Percentiles rank a stretch among this genome's conserved stretches.
These are phyloP conservation scores for Garcileccinum viscosum DNA, from an alignment of 1,284 basidiomycete species.

Conservation along the genomic window DNA sequence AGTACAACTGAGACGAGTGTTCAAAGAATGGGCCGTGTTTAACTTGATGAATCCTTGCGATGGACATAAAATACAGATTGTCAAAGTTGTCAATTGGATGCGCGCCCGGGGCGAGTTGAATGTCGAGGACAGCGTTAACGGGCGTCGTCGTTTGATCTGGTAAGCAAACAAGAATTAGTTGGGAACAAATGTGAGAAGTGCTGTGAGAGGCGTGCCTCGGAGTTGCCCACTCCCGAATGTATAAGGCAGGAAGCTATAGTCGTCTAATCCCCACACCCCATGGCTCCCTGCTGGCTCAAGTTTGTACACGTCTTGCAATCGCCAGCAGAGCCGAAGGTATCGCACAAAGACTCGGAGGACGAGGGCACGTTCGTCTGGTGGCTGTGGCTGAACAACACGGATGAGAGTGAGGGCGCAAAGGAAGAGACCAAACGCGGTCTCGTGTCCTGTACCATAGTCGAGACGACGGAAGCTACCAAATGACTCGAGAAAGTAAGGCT, in stretches of 20 bases:
- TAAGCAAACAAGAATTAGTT: slow-evolving; percentile 14
- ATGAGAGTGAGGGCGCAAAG: slow-evolving; percentile 72
- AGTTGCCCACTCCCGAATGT: slow-evolving; percentile 93
- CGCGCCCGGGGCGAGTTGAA: slow-evolving; percentile 52
- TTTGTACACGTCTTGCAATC: slow-evolving; percentile 87
- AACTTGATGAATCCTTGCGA: slow-evolving; percentile 81
- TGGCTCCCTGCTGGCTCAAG: slow-evolving; percentile 98
- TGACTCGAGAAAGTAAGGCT: slow-evolving; percentile 80
- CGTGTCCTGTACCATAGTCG: slow-evolving; percentile 98
- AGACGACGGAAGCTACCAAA: slow-evolving; percentile 93
- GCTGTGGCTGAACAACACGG: slow-evolving; percentile 61
- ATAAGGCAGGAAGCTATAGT: slow-evolving; percentile 91
- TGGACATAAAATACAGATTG: slow-evolving; percentile 84
- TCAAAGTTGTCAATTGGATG: slow-evolving; percentile 31
- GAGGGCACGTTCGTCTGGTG: slow-evolving; percentile 64
- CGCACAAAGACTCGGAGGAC: slow-evolving; percentile 74
- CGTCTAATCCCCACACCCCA: slow-evolving; percentile 98
- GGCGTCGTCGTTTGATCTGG: slow-evolving; percentile 65
- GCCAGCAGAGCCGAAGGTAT: slow-evolving; percentile 86
- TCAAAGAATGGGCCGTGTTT: slow-evolving; percentile 90
- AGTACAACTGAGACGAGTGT: slow-evolving; percentile 90
- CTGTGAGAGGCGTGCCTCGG: slow-evolving; percentile 54
- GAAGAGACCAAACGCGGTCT: slow-evolving; percentile 86
- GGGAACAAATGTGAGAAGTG: slow-evolving; percentile 16
- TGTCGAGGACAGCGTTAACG: slow-evolving; percentile 62